Percentiles rank a stretch among this genome's conserved stretches.
Evolutionary conservation across 345 rosid species (phyloP).

Genomic region (Microthlaspi erraticum): DNA sequence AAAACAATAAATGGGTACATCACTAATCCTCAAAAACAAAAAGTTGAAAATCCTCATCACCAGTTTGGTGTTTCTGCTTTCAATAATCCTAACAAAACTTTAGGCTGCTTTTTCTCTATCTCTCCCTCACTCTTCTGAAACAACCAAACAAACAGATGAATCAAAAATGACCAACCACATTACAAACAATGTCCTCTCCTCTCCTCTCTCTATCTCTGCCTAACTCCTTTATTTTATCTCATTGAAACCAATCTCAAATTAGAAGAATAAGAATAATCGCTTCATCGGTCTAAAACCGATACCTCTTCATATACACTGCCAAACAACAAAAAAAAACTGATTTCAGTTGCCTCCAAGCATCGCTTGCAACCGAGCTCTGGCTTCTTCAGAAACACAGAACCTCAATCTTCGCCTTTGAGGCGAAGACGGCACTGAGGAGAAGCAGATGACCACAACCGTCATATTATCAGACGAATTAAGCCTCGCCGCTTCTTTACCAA

Average conservation of each 20-base stretch:
- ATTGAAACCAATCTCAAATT: slow-evolving; percentile 27
- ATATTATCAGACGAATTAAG: slow-evolving; percentile 70
- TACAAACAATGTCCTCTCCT: slow-evolving; percentile 29
- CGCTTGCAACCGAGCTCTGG: slow-evolving; percentile 41
- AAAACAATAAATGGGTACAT: slow-evolving; percentile 26
- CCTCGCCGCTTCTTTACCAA: slow-evolving; percentile 76
- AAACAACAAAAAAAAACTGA: background rate
- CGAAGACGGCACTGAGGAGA: slow-evolving; percentile 69
- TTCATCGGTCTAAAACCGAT: slow-evolving; percentile 15
- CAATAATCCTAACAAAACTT: slow-evolving; percentile 44
- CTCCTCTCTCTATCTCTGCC: slow-evolving; percentile 35
- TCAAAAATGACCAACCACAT: slow-evolving; percentile 39
- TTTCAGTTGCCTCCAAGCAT: slow-evolving; percentile 42
- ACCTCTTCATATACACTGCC: slow-evolving; percentile 18
- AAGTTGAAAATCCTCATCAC: slow-evolving; percentile 21
- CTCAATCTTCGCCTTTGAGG: slow-evolving; percentile 49
- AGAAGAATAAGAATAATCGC: slow-evolving; percentile 29
- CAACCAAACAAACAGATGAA: slow-evolving; percentile 40
- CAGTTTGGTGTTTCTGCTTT: slow-evolving; percentile 23
- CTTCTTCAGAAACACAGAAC: slow-evolving; percentile 80
- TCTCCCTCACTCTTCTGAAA: slow-evolving; percentile 23
- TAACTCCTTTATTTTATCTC: slow-evolving; percentile 27
- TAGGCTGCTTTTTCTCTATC: slow-evolving; percentile 33
- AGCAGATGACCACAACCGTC: slow-evolving; percentile 74
- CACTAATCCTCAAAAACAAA: slow-evolving; percentile 30